Percentiles rank a stretch among this genome's conserved stretches.
Conservation (phyloP, 345 rosid genomes). For the Barbarea vulgaris region DNA sequence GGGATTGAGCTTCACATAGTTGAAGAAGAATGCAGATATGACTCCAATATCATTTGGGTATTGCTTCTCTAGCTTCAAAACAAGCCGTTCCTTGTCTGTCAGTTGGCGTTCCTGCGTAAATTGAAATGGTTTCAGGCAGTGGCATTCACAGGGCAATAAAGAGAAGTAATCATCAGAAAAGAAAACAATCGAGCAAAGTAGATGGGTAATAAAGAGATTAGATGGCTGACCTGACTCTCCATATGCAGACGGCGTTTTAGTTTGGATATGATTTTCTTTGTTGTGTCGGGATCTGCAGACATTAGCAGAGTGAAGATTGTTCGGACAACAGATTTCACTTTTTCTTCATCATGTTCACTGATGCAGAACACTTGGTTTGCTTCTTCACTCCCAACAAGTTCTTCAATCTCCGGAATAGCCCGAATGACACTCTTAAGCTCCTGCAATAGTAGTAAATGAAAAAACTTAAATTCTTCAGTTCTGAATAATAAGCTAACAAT, state of each 20-base stretch:
- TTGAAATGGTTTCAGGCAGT: slow-evolving; percentile 13
- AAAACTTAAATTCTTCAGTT: slow-evolving; percentile 4
- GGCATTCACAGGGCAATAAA: background rate
- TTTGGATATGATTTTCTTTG: slow-evolving; percentile 55
- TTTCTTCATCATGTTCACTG: slow-evolving; percentile 53
- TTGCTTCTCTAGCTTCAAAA: slow-evolving; percentile 80
- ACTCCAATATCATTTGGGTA: slow-evolving; percentile 90
- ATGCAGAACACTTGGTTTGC: slow-evolving; percentile 53
- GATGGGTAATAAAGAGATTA: background rate
- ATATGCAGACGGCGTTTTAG: slow-evolving; percentile 64
- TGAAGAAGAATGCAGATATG: slow-evolving; percentile 80
- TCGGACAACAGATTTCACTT: slow-evolving; percentile 61
- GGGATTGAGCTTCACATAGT: slow-evolving; percentile 87
- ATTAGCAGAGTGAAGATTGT: slow-evolving; percentile 82
- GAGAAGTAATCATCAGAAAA: background rate
- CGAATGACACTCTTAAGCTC: slow-evolving; percentile 83
- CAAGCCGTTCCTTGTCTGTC: slow-evolving; percentile 85
- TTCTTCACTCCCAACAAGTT: slow-evolving; percentile 68
- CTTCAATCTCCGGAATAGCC: slow-evolving; percentile 78
- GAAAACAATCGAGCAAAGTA: background rate
- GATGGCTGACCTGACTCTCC: slow-evolving; percentile 65
- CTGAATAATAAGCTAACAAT: background rate
- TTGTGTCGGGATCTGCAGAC: slow-evolving; percentile 73
- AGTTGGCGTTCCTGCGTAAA: slow-evolving; percentile 63
- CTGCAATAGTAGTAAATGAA: slow-evolving; percentile 44